These are phyloP conservation scores for Rhizopogon vulgaris DNA, from an alignment of 768 basidiomycete genomes.

Conservation along the genomic window DNA sequence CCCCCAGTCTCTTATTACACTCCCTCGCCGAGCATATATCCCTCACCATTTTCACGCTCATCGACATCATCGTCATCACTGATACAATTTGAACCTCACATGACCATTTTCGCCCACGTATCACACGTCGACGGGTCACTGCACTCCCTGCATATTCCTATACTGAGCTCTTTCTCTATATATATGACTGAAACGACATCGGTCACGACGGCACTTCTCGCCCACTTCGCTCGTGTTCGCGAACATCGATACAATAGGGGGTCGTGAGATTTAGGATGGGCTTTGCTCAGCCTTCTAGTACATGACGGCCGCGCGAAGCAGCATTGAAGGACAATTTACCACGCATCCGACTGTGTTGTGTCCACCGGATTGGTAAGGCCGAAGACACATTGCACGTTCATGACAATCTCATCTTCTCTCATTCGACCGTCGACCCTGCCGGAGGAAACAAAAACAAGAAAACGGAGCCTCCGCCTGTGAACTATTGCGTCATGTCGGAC, in stretches of 20 bases:
- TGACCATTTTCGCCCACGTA: constrained; percentile 17
- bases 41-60: constrained; percentile 28
- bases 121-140: constrained; percentile 9
- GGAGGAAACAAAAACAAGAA: constrained; percentile 27
- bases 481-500: constrained; percentile 74
- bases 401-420: constrained; percentile 18
- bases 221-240: constrained; percentile 23
- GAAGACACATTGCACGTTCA: constrained; percentile 20
- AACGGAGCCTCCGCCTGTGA: constrained; percentile 39
- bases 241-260: constrained; percentile 82
- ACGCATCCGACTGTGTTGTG: constrained; percentile 60
- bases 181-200: constrained; percentile 22
- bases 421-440: constrained; percentile 13
- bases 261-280: constrained; percentile 67
- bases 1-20: constrained; percentile 16
- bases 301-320: constrained; percentile 27
- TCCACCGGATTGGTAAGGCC: constrained; percentile 37
- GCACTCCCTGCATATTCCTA: constrained; percentile 26
- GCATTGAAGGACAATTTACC: constrained; percentile 54
- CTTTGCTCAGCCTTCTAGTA: constrained; percentile 46
- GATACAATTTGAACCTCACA: constrained; percentile 16
- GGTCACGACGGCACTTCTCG: no score
- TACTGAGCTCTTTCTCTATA: constrained; percentile 20
- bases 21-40: constrained; percentile 23
- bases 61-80: constrained; percentile 22